Evolutionary conservation across 2,329 filamentous ascomycete genomes (phyloP).

Genomic region (Nakataea oryzae): DNA sequence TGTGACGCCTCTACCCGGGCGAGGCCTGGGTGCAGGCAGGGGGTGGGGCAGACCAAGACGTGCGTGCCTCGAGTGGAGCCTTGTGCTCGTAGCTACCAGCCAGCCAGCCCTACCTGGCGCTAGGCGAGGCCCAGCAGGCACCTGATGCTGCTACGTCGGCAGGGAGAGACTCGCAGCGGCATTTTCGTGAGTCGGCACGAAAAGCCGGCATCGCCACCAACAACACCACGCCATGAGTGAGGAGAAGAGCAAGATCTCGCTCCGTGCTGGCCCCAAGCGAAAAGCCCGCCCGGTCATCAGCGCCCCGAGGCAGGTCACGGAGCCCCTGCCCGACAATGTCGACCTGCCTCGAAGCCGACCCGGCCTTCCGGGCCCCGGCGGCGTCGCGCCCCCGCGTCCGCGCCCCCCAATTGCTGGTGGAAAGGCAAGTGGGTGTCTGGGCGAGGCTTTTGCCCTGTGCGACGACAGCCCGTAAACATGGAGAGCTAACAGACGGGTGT

Average conservation of each 20-base stretch:
- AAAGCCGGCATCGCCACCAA: neutral
- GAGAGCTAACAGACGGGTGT: neutral
- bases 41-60: neutral
- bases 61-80: neutral
- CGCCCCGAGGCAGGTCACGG: conserved; percentile 52
- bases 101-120: neutral
- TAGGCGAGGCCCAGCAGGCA: too few species aligned
- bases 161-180: too few species aligned
- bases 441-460: neutral
- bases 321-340: conserved; percentile 41
- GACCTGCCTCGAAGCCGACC: conserved; percentile 21
- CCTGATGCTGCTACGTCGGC: too few species aligned
- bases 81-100: neutral
- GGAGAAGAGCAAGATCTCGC: conserved; percentile 50
- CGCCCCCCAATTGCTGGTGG: conserved; percentile 41
- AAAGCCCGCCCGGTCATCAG: conserved; percentile 52
- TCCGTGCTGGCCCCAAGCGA: conserved; percentile 49
- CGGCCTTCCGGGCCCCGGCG: conserved; percentile 15
- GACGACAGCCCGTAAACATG: neutral
- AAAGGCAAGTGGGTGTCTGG: conserved; percentile 31
- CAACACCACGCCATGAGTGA: conserved; percentile 40
- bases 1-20: neutral
- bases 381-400: conserved; percentile 23
- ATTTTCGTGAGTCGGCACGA: neutral
- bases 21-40: neutral